Evolutionary conservation across 495 filamentous ascomycete species (phyloP).

Genomic region (Xylaria scruposa): DNA sequence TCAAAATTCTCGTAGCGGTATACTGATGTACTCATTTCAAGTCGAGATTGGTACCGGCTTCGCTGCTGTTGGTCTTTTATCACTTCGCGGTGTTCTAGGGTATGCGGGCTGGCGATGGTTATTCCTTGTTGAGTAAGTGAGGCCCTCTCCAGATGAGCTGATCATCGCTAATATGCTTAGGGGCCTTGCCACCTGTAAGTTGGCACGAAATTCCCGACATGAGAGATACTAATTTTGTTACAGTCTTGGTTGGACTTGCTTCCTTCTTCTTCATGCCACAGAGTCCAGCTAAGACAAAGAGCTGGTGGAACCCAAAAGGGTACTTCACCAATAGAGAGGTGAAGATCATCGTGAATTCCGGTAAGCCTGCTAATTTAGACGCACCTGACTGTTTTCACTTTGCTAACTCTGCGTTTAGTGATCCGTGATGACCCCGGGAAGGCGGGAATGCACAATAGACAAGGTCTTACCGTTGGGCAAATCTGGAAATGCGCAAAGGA

Average conservation of each 20-base stretch:
- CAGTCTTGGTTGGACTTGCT: constrained; percentile 64
- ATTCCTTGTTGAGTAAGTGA: constrained; percentile 59
- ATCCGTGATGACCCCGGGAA: constrained; percentile 75
- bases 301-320: constrained; percentile 61
- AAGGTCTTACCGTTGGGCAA: constrained; percentile 65
- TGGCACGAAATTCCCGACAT: neutral
- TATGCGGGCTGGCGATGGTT: constrained; percentile 75
- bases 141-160: neutral
- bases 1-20: neutral
- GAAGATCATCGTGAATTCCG: constrained; percentile 76
- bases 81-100: constrained; percentile 63
- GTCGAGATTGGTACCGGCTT: constrained; percentile 72
- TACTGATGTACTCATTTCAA: constrained; percentile 16
- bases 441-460: constrained; percentile 63
- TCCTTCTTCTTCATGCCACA: constrained; percentile 73
- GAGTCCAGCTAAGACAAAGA: constrained; percentile 72
- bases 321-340: constrained; percentile 73
- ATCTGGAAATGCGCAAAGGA: constrained; percentile 56
- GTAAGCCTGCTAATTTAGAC: constrained; percentile 16
- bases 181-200: constrained; percentile 35
- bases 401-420: constrained; percentile 41
- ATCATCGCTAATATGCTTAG: constrained; percentile 26
- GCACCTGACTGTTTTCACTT: neutral
- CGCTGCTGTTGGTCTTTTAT: constrained; percentile 74
- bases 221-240: constrained; percentile 12